phyloP scores from a whole-genome alignment of 164 flowering plant genomes.

The Chloranthus sessilifolius region DNA sequence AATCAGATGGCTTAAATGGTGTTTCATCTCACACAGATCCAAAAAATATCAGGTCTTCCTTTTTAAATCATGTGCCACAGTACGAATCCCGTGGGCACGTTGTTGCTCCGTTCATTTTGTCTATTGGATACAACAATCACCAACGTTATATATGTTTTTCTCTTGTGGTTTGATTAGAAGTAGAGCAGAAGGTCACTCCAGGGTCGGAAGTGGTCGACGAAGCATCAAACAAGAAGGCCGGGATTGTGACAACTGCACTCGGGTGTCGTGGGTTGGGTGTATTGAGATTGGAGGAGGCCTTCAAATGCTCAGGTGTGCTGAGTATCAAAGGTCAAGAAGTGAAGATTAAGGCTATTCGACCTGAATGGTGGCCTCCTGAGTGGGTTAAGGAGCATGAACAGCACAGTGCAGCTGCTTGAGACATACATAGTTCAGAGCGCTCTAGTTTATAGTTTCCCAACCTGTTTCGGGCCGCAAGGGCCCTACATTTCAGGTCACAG shows the following conservation, averaged over 20 bases:
- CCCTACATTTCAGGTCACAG: too few relatives aligned
- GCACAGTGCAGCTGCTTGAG: conserved; percentile 36
- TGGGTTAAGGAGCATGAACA: conserved; percentile 58
- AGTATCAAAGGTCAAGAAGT: conserved; percentile 46
- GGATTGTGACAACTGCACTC: conserved; percentile 57
- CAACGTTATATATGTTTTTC: too few relatives aligned
- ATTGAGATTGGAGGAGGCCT: conserved; percentile 68
- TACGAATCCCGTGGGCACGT: too few relatives aligned
- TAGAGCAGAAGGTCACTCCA: conserved; percentile 53
- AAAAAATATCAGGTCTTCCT: too few relatives aligned
- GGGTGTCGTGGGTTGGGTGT: conserved; percentile 67
- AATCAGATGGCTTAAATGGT: too few relatives aligned
- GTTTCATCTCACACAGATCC: too few relatives aligned
- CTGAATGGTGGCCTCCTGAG: conserved; percentile 88
- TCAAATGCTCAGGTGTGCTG: conserved; percentile 32
- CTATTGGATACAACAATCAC: too few relatives aligned
- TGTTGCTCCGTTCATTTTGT: too few relatives aligned
- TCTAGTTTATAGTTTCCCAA: too few relatives aligned
- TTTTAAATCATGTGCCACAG: too few relatives aligned
- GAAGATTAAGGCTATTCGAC: conserved; percentile 48
- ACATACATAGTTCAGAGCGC: too few relatives aligned
- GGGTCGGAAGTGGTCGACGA: conserved; percentile 45
- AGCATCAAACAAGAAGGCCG: conserved; percentile 55
- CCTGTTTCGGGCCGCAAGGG: too few relatives aligned
- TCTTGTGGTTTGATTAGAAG: conserved; percentile 31